These are phyloP conservation scores for Neofusicoccum kwambonambiense DNA, from an alignment of 2,329 filamentous ascomycete species.

Conservation along the genomic window DNA sequence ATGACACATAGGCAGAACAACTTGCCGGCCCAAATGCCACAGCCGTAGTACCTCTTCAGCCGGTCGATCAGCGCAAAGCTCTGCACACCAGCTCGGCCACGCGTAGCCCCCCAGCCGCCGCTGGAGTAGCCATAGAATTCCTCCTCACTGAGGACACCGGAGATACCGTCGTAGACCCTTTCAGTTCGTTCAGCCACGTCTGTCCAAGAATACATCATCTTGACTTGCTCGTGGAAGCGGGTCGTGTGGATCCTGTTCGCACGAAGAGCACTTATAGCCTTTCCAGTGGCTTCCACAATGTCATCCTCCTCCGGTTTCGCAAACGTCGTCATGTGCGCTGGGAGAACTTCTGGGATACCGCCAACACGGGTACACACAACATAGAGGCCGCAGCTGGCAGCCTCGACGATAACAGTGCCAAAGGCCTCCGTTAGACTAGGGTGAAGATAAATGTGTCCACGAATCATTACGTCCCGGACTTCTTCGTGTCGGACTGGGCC, in stretches of 20 bases:
- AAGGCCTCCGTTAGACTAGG: constrained; percentile 95
- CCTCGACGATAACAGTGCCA: constrained; percentile 96
- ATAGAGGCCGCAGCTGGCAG: constrained; percentile 91
- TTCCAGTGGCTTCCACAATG: constrained; percentile 82
- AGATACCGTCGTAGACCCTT: constrained; percentile 91
- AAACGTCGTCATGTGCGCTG: constrained; percentile 95
- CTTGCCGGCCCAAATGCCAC: constrained; percentile 97
- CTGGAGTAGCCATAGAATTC: constrained; percentile 85
- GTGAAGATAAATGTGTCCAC: constrained; percentile 94
- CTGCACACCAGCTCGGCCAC: constrained; percentile 67
- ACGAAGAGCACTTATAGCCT: constrained; percentile 81
- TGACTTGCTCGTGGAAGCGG: constrained; percentile 93
- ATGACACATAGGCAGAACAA: constrained; percentile 93
- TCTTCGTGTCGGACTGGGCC: constrained; percentile 93
- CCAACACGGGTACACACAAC: constrained; percentile 96
- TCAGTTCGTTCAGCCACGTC: constrained; percentile 93
- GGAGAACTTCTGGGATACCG: constrained; percentile 93
- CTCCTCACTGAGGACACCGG: constrained; percentile 76
- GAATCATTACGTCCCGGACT: constrained; percentile 95
- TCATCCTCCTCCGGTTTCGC: constrained; percentile 97
- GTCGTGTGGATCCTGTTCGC: constrained; percentile 87
- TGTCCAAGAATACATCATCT: constrained; percentile 98
- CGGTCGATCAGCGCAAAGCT: constrained; percentile 93
- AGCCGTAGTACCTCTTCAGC: constrained; percentile 94
- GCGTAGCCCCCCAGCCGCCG: constrained; percentile 67